Evolutionary conservation across 2,329 filamentous ascomycete species (phyloP).

Genomic region (Cryphonectria carpinicola): DNA sequence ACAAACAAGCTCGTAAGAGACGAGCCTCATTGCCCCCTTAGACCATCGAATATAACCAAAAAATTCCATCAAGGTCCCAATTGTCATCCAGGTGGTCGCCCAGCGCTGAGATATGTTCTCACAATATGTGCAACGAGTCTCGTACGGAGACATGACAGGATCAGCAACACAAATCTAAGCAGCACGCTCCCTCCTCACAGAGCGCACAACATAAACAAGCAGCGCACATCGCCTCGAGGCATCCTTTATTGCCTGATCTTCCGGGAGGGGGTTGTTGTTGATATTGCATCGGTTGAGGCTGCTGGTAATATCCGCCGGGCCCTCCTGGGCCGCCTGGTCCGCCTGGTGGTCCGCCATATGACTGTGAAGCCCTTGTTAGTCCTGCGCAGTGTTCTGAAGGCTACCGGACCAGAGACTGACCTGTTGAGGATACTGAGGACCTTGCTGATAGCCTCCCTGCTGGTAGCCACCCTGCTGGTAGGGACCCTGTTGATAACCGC

Average conservation of each 20-base stretch:
- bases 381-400: constrained; percentile 9
- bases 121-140: neutral
- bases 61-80: neutral
- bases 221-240: constrained; percentile 51
- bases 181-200: constrained; percentile 54
- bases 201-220: constrained; percentile 55
- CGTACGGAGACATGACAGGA: neutral
- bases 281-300: constrained; percentile 50
- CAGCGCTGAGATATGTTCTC: too few relatives aligned
- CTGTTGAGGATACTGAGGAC: constrained; percentile 49
- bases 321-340: constrained; percentile 28
- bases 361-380: constrained; percentile 34
- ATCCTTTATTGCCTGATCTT: constrained; percentile 41
- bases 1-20: neutral
- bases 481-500: constrained; percentile 3
- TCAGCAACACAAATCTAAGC: constrained; percentile 50
- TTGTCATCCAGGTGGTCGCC: too few relatives aligned
- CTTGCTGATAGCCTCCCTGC: constrained; percentile 37
- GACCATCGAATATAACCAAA: neutral
- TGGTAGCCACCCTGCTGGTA: constrained; percentile 24
- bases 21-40: neutral
- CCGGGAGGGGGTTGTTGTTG: constrained; percentile 47
- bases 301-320: constrained; percentile 47
- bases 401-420: constrained; percentile 38
- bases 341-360: constrained; percentile 39